Evolutionary conservation across 2,329 filamentous ascomycete genomes (phyloP).

Genomic region (Apiospora pterosperma): DNA sequence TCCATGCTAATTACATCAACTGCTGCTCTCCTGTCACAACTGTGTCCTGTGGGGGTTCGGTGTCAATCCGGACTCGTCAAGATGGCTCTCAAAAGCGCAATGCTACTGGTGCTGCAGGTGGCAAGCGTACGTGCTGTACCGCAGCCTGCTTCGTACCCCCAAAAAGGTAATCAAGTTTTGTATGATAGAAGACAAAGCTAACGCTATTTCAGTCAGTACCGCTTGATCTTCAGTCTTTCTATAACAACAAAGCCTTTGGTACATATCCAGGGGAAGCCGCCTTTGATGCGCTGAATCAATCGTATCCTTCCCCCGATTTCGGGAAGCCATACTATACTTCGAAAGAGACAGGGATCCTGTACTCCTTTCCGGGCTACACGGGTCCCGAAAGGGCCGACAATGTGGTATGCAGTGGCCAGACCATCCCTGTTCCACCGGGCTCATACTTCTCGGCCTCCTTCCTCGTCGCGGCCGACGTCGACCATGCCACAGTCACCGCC

Average conservation of each 20-base stretch:
- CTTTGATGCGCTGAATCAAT: slow-evolving; percentile 39
- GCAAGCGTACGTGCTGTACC: neutral
- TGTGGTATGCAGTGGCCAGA: slow-evolving; percentile 38
- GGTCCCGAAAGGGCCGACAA: slow-evolving; percentile 34
- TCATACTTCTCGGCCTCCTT: slow-evolving; percentile 40
- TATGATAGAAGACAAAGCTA: neutral
- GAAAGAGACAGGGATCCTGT: slow-evolving; percentile 35
- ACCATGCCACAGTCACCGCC: slow-evolving; percentile 33
- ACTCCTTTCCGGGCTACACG: slow-evolving; percentile 39
- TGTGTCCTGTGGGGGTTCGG: neutral
- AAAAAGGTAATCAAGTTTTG: neutral
- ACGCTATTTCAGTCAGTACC: slow-evolving; percentile 20
- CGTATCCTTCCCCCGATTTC: slow-evolving; percentile 34
- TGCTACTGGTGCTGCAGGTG: neutral
- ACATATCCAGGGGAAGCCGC: slow-evolving; percentile 39
- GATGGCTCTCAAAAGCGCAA: neutral
- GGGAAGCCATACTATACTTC: slow-evolving; percentile 33
- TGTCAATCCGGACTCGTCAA: neutral
- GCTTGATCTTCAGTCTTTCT: slow-evolving; percentile 30
- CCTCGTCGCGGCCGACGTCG: slow-evolving; percentile 38
- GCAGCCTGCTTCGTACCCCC: neutral
- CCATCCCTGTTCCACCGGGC: slow-evolving; percentile 27
- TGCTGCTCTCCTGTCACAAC: neutral
- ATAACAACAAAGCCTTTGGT: slow-evolving; percentile 47
- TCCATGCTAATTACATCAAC: neutral